These are phyloP conservation scores for Cryphonectria radicalis DNA, from an alignment of 2,329 filamentous ascomycete species.

Conservation along the genomic window DNA sequence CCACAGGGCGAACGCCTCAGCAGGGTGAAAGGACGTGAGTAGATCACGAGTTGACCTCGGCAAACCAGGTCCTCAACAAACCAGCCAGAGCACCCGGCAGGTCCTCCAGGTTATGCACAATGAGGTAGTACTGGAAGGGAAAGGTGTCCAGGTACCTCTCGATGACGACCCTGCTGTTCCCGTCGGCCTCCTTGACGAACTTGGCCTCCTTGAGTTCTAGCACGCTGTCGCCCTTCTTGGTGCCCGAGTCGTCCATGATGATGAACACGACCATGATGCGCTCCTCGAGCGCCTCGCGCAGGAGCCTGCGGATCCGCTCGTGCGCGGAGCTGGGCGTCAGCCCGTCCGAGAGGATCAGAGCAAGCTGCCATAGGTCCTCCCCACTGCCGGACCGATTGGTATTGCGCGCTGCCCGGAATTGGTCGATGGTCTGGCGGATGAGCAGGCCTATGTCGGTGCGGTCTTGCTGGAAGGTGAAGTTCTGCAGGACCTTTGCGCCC, in stretches of 20 bases:
- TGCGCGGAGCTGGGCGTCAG: conserved; percentile 83
- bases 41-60: conserved; percentile 59
- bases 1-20: no score
- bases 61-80: conserved; percentile 94
- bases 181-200: conserved; percentile 69
- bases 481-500: conserved; percentile 80
- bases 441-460: conserved; percentile 84
- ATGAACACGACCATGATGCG: conserved; percentile 98
- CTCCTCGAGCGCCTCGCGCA: conserved; percentile 88
- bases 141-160: conserved; percentile 94
- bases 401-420: conserved; percentile 77
- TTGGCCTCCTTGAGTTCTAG: conserved; percentile 86
- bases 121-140: conserved; percentile 95
- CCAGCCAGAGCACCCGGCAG: conserved; percentile 86
- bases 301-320: conserved; percentile 77
- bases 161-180: conserved; percentile 74
- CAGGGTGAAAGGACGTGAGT: background rate
- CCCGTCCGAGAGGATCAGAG: conserved; percentile 91
- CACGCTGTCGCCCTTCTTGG: conserved; percentile 66
- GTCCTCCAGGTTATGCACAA: conserved; percentile 90
- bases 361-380: conserved; percentile 89
- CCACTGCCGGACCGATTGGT: conserved; percentile 46
- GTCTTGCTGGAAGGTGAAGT: conserved; percentile 83
- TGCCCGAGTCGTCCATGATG: conserved; percentile 74
- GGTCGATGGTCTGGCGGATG: conserved; percentile 75